Percentiles rank a stretch among this genome's conserved stretches.
Conservation (phyloP, 2,329 filamentous ascomycete genomes). For the Polychaeton citri region DNA sequence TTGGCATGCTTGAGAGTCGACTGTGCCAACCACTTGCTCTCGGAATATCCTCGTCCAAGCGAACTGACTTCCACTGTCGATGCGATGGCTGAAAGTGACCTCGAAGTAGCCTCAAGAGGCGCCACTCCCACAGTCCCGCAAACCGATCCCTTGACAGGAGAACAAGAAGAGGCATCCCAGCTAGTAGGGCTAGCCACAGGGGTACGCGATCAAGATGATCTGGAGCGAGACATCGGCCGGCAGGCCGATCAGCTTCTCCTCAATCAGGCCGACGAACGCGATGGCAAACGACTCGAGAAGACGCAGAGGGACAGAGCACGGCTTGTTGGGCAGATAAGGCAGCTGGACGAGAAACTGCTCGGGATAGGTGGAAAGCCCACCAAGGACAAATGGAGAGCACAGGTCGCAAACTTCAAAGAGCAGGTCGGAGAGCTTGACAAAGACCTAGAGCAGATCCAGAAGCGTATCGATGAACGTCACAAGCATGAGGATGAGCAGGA, state of each 20-base stretch:
- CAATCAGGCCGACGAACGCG: conserved; percentile 50
- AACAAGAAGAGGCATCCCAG: background rate
- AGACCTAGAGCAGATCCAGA: conserved; percentile 68
- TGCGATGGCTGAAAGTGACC: no score
- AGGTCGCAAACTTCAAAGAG: conserved; percentile 53
- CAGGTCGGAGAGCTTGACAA: conserved; percentile 52
- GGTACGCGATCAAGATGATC: conserved; percentile 73
- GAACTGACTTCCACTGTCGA: no score
- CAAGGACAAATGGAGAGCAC: conserved; percentile 46
- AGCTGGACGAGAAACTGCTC: conserved; percentile 42
- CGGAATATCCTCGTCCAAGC: no score
- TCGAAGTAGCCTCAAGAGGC: no score
- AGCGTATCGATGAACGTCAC: conserved; percentile 65
- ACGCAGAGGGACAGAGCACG: conserved; percentile 40
- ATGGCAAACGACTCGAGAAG: conserved; percentile 49
- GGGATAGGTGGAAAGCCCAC: conserved; percentile 41
- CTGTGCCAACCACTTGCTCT: no score
- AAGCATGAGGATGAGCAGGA: conserved; percentile 36
- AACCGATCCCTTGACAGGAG: no score
- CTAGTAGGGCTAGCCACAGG: conserved; percentile 7
- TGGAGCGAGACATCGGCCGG: conserved; percentile 71
- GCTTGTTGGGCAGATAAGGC: conserved; percentile 52
- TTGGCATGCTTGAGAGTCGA: no score
- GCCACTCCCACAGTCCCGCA: no score
- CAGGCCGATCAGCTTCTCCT: conserved; percentile 48